These are phyloP conservation scores for Linnemannia zychae DNA, from an alignment of 192 early-diverging fungal genomes.

Conservation along the genomic window DNA sequence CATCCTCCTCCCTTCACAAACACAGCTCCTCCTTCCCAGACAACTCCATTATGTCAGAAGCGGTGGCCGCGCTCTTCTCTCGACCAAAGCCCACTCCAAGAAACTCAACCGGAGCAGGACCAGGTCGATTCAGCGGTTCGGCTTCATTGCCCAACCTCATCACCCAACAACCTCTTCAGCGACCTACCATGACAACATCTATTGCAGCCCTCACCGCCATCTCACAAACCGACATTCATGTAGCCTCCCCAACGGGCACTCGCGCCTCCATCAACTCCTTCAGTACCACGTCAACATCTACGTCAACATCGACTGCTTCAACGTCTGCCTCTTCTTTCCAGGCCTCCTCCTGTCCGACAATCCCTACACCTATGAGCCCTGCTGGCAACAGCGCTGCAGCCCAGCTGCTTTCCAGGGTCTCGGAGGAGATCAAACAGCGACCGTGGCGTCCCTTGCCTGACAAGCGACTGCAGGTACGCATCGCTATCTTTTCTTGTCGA, in stretches of 20 bases:
- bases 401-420: conserved; percentile 34
- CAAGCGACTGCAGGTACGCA: conserved; percentile 43
- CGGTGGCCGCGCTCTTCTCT: conserved; percentile 22
- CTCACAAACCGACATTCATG: neutral
- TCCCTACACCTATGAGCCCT: neutral
- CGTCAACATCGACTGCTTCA: neutral
- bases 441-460: conserved; percentile 54
- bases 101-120: neutral
- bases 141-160: conserved; percentile 40
- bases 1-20: neutral
- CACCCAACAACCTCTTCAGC: conserved; percentile 35
- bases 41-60: conserved; percentile 32
- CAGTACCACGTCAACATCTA: neutral
- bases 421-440: conserved; percentile 48
- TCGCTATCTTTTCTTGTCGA: neutral
- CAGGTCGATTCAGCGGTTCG: neutral
- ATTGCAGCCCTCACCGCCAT: conserved; percentile 7
- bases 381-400: conserved; percentile 25
- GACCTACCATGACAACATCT: conserved; percentile 37
- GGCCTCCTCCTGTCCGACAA: neutral
- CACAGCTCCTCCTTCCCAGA: neutral
- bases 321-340: neutral
- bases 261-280: neutral
- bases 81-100: conserved; percentile 17
- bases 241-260: neutral